Percentiles rank a stretch among this genome's conserved stretches.
phyloP scores from a whole-genome alignment of 2,329 filamentous ascomycete species.

The Triangularia setosa region DNA sequence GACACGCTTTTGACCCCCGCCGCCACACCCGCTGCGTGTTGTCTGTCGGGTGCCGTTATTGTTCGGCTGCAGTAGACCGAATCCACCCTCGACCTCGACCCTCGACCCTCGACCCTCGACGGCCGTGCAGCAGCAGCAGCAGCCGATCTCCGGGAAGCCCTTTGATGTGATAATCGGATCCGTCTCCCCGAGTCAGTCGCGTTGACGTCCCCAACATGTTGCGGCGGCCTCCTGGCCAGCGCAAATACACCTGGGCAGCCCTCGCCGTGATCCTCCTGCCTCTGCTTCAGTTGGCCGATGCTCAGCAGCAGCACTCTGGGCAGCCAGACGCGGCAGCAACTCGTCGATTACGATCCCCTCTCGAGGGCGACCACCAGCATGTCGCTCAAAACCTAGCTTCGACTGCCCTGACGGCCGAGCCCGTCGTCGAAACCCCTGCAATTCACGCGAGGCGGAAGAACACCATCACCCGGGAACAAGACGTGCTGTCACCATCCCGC shows the following conservation, averaged over 20 bases:
- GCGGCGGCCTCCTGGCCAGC: constrained; percentile 59
- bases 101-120: not conserved
- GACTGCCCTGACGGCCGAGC: constrained; percentile 24
- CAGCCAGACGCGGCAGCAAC: constrained; percentile 14
- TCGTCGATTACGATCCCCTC: constrained; percentile 16
- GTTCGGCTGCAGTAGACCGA: constrained; percentile 1
- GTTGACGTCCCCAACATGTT: constrained; percentile 47
- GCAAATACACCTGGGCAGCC: constrained; percentile 46
- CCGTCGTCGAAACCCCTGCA: constrained; percentile 27
- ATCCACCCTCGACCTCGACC: not conserved
- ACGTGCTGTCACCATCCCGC: constrained; percentile 15
- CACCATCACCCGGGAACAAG: constrained; percentile 22
- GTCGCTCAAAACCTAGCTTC: constrained; percentile 19
- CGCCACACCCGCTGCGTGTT: not conserved
- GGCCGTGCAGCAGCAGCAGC: not conserved
- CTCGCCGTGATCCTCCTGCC: constrained; percentile 57
- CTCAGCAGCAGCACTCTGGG: constrained; percentile 58
- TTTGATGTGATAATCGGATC: constrained; percentile 21
- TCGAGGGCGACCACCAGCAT: constrained; percentile 22
- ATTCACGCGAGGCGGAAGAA: constrained; percentile 27
- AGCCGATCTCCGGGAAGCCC: constrained; percentile 5
- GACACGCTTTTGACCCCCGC: not conserved
- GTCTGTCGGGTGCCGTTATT: not conserved
- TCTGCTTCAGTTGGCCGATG: constrained; percentile 52
- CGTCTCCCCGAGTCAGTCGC: constrained; percentile 22